A percentile compares a stretch with the other conserved stretches of the same genome.
phyloP scores from a whole-genome alignment of 2,329 filamentous ascomycete genomes.

The Beauveria sp. region DNA sequence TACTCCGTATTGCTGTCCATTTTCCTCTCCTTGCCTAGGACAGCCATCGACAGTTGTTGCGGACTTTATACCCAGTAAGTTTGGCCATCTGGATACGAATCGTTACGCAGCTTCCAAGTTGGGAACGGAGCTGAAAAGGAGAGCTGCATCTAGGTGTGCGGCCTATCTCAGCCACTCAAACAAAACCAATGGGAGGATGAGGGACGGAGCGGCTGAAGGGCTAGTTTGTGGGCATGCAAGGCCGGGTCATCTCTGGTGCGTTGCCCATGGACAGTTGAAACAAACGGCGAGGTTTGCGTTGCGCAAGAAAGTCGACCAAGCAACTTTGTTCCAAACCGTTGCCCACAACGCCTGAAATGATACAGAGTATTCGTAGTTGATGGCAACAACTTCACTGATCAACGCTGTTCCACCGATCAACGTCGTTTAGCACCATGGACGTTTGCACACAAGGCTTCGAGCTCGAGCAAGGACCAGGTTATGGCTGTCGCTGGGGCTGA shows the following conservation, averaged over 20 bases:
- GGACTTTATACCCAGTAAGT: not conserved
- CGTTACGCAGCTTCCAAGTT: not conserved
- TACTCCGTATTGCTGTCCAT: not conserved
- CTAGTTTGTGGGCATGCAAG: not conserved
- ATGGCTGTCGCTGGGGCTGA: slow-evolving; percentile 5
- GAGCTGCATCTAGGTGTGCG: slow-evolving; percentile 2
- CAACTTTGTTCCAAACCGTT: not conserved
- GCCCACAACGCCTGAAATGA: no score
- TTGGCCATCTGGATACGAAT: no score
- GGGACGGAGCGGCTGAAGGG: slow-evolving; percentile 1
- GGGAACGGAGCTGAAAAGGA: slow-evolving; percentile 2
- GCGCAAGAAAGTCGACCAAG: not conserved
- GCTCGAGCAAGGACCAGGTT: not conserved
- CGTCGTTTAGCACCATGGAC: no score
- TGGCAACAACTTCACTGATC: no score
- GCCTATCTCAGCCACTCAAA: not conserved
- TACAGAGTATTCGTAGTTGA: no score
- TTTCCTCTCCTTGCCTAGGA: not conserved
- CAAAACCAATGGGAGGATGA: not conserved
- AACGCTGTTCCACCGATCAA: no score
- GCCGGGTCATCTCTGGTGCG: not conserved
- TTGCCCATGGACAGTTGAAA: not conserved
- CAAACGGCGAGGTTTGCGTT: not conserved
- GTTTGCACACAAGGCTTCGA: not conserved
- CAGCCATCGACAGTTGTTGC: not conserved